Base-by-base conservation (phyloP, 2,329 filamentous ascomycete genomes). In the Botrytis elliptica region DNA sequence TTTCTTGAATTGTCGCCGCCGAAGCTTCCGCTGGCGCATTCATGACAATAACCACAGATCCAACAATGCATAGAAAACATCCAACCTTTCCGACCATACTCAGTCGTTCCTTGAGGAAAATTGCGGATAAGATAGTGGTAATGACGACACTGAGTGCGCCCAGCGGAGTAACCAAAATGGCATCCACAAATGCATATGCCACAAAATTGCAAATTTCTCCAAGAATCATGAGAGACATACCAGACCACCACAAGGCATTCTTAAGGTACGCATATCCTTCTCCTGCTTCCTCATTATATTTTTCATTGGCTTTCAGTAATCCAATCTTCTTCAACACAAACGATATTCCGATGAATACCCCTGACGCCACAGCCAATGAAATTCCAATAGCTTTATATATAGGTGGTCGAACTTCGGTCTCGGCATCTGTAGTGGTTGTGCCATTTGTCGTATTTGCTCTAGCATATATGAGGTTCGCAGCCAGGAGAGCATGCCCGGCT, bases 241-340 rank as follows among this genome's bases (percentile, higher is more conserved):
- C 96, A 1, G 85, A 83, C 96, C 96, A 99, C 96, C 96, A 99
- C 85, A 89, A 97, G 33, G 86, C 86, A 80, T 98, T 98, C 85
- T 97, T 97, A 79, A 99, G 89, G 82, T 98, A 99, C 75, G 95
- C 95, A 82, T 98, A 98, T 73, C 96, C 96, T 83, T 98, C 95
- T 75, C 96, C 96, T 0, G 96, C 95, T 77, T 93, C 93, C 84
- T 98, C 94, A 75, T 97, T 92, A 85, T 98, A 98, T 83, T 98
- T 98, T 79, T 93, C 90, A 83, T 98, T 99, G 69, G 96, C 95
- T 82, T 90, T 94, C 75, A 99, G 86, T 78, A 99, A 84, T 7
- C 96, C 96, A 74, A 93, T 87, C 85, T 99, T 99, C 84, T 98
- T 98, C 80, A 99, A 84, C 42, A 98, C 95, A 82, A 98, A 99